Percentiles rank a stretch among this genome's conserved stretches.
Conservation (phyloP, 495 filamentous ascomycete genomes). For the Penicillium samsonianum region DNA sequence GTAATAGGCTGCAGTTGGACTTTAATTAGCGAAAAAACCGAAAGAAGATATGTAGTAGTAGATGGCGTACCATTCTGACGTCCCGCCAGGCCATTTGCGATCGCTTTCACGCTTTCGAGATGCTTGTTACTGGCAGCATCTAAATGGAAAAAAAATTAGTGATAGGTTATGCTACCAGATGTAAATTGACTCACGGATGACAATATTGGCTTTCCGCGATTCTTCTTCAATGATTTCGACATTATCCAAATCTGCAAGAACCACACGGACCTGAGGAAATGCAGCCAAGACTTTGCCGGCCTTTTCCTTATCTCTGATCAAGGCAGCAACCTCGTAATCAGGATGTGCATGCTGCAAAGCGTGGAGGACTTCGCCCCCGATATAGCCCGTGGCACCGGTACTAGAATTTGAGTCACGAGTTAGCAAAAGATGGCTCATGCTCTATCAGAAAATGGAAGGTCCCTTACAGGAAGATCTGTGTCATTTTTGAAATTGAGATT, state of each 20-base stretch:
- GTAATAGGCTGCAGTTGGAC: neutral
- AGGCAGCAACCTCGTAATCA: slow-evolving; percentile 57
- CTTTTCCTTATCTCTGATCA: slow-evolving; percentile 41
- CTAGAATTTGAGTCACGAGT: slow-evolving; percentile 22
- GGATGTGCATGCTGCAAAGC: slow-evolving; percentile 55
- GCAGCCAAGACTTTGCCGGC: slow-evolving; percentile 57
- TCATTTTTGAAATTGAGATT: neutral
- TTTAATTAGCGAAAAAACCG: neutral
- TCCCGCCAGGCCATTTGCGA: slow-evolving; percentile 8
- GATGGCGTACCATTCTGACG: slow-evolving; percentile 5
- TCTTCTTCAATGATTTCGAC: slow-evolving; percentile 38
- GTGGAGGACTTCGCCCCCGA: slow-evolving; percentile 64
- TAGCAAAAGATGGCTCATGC: neutral
- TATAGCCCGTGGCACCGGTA: slow-evolving; percentile 62
- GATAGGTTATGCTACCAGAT: neutral
- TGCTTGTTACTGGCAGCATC: slow-evolving; percentile 12
- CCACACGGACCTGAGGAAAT: slow-evolving; percentile 42
- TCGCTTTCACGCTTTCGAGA: slow-evolving; percentile 9
- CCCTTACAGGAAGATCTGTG: slow-evolving; percentile 6
- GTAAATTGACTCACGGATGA: slow-evolving; percentile 30
- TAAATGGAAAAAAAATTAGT: neutral
- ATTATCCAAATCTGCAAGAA: slow-evolving; percentile 48
- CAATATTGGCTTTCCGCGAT: slow-evolving; percentile 47
- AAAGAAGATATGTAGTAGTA: neutral
- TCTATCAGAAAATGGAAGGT: neutral